Evolutionary conservation across 768 basidiomycete species (phyloP), one percentile per base, ranked within the genome.

Genomic region (Auricularia sp.): DNA sequence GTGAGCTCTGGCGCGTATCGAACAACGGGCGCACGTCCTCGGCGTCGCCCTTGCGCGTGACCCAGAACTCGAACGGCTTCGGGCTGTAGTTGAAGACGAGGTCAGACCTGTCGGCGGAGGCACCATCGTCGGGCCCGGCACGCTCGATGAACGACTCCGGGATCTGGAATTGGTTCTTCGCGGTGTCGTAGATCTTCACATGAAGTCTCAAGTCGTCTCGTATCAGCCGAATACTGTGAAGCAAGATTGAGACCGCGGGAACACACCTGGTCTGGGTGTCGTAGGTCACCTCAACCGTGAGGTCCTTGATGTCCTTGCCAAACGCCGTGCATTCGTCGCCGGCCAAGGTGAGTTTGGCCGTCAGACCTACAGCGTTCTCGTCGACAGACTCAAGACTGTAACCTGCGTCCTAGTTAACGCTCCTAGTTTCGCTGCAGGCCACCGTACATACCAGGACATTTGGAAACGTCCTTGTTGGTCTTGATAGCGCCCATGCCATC

Each of bases 1-100:
- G 77, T 0, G 86, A 88, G 0, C 79, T 67, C 7, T 80, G 71
- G 54, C 89, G 81, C 0, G 89, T 91, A 69, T 92, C 89, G 69
- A 91, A 91, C 29, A 92, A 72, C 62, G 84, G 87, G 56, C 71
- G 69, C 4, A 76, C 78, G 37, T 79, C 72, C 11, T 51, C 47
- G 3, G 84, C 85, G 7, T 82, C 77, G 3, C 83, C 82, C 29
- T 84, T 82, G 54, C 89, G 83, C 1, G 87, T 88, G 67, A 92
- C 84, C 89, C 89, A 92, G 71, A 91, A 91, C 2, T 85, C 83
- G 71, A 92, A 92, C 0, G 90, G 89, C 0, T 77, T 76, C 0
- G 79, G 6, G 1, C 85, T 78, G 65, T 85, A 83, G 71, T 90
- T 85, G 77, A 92, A 91, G 3, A 85, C 75, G 10, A 91, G 78